Evolutionary conservation across 2,329 filamentous ascomycete genomes (phyloP).

Genomic region (Aspergillus sp.): DNA sequence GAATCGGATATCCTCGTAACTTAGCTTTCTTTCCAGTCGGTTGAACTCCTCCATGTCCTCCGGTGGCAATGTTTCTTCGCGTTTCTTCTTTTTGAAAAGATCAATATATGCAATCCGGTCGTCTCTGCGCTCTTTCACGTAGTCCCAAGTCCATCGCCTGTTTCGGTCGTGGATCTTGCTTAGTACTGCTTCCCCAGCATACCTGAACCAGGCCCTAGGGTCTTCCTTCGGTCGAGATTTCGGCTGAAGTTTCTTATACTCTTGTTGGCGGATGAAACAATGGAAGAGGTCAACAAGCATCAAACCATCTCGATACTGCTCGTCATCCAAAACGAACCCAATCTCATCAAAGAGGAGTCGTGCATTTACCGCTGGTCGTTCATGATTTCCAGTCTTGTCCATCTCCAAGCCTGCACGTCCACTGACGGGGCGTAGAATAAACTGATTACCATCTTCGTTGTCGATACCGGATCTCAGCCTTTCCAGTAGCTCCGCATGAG

Average conservation of each 20-base stretch:
- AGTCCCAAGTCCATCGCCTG: conserved; percentile 91
- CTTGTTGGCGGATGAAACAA: conserved; percentile 95
- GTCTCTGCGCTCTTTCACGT: conserved; percentile 88
- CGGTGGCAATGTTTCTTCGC: conserved; percentile 65
- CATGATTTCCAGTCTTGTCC: conserved; percentile 82
- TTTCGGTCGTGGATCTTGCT: conserved; percentile 95
- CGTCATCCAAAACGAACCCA: conserved; percentile 93
- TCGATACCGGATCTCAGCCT: conserved; percentile 79
- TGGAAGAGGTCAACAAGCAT: conserved; percentile 99
- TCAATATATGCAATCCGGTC: conserved; percentile 86
- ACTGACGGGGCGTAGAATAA: conserved; percentile 92
- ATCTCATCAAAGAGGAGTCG: conserved; percentile 94
- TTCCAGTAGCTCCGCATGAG: conserved; percentile 72
- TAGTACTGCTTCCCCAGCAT: conserved; percentile 84
- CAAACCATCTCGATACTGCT: conserved; percentile 93
- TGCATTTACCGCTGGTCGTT: conserved; percentile 83
- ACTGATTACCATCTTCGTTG: conserved; percentile 78
- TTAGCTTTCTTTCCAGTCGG: conserved; percentile 79
- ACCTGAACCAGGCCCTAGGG: conserved; percentile 86
- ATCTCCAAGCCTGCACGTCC: conserved; percentile 93
- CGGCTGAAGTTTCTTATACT: conserved; percentile 91
- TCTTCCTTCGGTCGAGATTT: conserved; percentile 84
- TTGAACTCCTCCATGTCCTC: conserved; percentile 72
- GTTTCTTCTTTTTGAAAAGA: conserved; percentile 91
- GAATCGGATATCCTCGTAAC: conserved; percentile 94